Evolutionary conservation across 331 rosid species (phyloP), one percentile per base, ranked within the genome.

Genomic region (Dryas integrifolia): DNA sequence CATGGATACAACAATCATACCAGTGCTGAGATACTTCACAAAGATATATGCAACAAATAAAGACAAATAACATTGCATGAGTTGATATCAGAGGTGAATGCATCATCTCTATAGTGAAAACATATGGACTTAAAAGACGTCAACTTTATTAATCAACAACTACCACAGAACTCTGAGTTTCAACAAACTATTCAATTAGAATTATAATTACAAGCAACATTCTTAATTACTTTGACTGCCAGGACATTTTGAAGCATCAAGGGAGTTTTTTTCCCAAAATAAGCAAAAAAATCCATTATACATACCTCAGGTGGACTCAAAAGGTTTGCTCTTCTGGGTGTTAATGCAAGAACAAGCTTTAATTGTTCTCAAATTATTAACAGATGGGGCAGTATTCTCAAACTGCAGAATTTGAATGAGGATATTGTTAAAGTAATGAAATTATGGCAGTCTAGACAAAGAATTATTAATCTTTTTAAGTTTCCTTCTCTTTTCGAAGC

Each of bases 1-100:
- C 72, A 80, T 24, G 39, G 49, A 77, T 73, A 82, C 63, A 72
- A 79, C 73, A 76, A 74, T 48, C 76, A 38, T 24, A 70, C 62
- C 70, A 64, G 14, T n/a, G 76, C 53, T 80, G 62, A 79, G 63
- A 73, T 72, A 70, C 65, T 40, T 73, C 69, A 65, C 13, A 79
- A 74, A 71, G 46, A 30, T 69, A 60, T n/a, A 56, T 38, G 58
- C 48, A 55, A 58, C 12, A 50, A 55, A 58, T 9, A 50, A 55
- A 65, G 43, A 65, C 43, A 49, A 40, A 55, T 46, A 60, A 58
- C 43, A 9, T 55, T 65, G 69, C 72, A 71, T 55, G 48, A 60
- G 55, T 43, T 46, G 62, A 73, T 71, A 52, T 55, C 41, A 30
- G n/a, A 61, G 61, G 38, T 38, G 55, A 51, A 69, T 51, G 48